Base-by-base conservation (phyloP, 306 rosid species). In the Pachyrhizus erosus region DNA sequence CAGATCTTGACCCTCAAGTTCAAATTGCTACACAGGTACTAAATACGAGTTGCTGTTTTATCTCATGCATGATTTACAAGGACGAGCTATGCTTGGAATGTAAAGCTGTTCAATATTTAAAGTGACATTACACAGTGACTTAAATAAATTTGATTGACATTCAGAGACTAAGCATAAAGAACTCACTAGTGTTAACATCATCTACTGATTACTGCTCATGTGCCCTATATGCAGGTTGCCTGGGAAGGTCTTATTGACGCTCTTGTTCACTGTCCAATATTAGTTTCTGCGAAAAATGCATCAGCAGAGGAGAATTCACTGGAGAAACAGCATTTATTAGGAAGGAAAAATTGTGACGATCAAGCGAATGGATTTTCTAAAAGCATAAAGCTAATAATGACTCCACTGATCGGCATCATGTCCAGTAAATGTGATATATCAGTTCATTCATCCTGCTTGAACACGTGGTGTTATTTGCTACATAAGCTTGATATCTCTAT, bases 221-320 rank as follows among this genome's bases (percentile, higher is more conserved):
- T 21, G 69, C 68, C 77, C 10, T 85, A 45, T 29, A 48, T 82
- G 43, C 87, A 92, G 98, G 94, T 90, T 83, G 92, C 97, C 37
- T 94, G 98, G 97, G 92, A 91, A 89, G 94, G 97, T 75, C 91
- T 93, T 80, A 85, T 90, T 23, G 94, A 94, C 80, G 94, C 98
- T 29, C 95, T 94, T 66, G 82, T 91, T 90, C 85, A 76, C 79
- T 79, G 80, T 69, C 83, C 87, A 70, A 54, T 71, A 39, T 70
- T 85, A n/a, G 73, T 61, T 74, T 71, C 75, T 45, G 75, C 81
- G 69, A 84, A 76, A 79, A 83, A 52, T 85, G 72, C 82, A 45
- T 75, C 52, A 49, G n/a, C 74, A 65, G 82, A 34, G 85, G 89
- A 77, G 23, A 62, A 46, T 73, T 49, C 75, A 52, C 77, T 46